A percentile compares a stretch with the other conserved stretches of the same genome.
These are phyloP conservation scores for Taphrina wiesneri DNA, from an alignment of 1,139 yeast species.

Conservation along the genomic window DNA sequence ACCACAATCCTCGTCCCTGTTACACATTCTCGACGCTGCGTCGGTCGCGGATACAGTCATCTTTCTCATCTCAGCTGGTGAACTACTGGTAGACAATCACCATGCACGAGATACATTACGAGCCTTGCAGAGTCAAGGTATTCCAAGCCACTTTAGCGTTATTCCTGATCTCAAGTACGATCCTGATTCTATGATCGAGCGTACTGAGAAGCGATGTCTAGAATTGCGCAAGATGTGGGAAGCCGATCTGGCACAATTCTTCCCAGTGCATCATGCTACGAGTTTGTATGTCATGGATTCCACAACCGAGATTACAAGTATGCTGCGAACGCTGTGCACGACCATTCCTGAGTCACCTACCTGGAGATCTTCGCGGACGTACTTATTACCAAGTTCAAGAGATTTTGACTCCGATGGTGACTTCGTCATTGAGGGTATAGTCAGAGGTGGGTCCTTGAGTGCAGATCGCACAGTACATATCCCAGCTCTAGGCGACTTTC, in stretches of 20 bases:
- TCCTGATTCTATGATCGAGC: conserved; percentile 66
- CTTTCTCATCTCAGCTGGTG: conserved; percentile 78
- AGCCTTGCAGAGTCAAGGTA: conserved; percentile 89
- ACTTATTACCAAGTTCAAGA: conserved; percentile 70
- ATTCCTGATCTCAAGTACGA: conserved; percentile 76
- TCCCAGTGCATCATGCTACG: conserved; percentile 56
- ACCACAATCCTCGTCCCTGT: conserved; percentile 68
- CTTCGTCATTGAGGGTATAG: conserved; percentile 70
- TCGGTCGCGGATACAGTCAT: conserved; percentile 85
- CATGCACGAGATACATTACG: conserved; percentile 85
- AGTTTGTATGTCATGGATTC: conserved; percentile 60
- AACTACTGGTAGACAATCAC: conserved; percentile 64
- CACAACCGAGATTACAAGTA: conserved; percentile 66
- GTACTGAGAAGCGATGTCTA: conserved; percentile 14
- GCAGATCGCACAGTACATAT: conserved; percentile 77
- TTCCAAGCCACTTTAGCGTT: conserved; percentile 77
- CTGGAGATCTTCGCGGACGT: conserved; percentile 93
- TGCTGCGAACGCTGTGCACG: conserved; percentile 76
- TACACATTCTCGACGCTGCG: conserved; percentile 74
- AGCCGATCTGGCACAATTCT: conserved; percentile 61
- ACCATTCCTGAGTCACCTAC: conserved; percentile 78
- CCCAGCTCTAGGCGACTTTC: conserved; percentile 89
- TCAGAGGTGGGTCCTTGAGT: conserved; percentile 82
- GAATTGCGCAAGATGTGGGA: conserved; percentile 32
- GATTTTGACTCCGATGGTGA: conserved; percentile 52